Base-by-base conservation (phyloP, 164 flowering plant species). In the Berberis thunbergii region DNA sequence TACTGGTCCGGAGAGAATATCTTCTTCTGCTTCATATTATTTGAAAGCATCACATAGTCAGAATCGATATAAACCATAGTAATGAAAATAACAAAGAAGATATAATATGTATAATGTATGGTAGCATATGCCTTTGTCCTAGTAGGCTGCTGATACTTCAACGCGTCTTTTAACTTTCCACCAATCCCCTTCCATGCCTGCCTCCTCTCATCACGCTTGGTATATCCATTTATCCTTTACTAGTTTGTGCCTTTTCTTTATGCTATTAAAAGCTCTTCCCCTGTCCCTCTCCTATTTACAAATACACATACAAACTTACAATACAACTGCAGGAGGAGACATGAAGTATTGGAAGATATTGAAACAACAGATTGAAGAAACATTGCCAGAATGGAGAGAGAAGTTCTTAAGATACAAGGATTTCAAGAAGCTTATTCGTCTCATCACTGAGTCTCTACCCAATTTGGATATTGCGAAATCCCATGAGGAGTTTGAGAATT, bases 301-400 rank as follows among this genome's bases (percentile, higher is more conserved):
- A 52, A 6, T 52, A 52, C 54, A 52, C 11, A 7, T 52, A 7
- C 54, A 52, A 10, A 4, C 11, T 42, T 10, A 6, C 10, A 13
- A 52, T 10, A 12, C n/a, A 26, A 50, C 3, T 3, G 38, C 4
- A 2, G 5, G 38, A 26, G 41, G 7, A 48, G 49, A 41, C 10
- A 91, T 92, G 98, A 89, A 93, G 71, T 93, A 86, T 62, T 96
- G 97, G 49, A 93, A 93, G 84, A 73, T 84, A 67, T 60, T 93
- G 78, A 86, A 79, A 69, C 83, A 75, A 5, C 94, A 93, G 61
- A 74, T 86, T 7, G 70, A 76, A 46, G 90, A 84, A 62, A 79
- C 91, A 1, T 67, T 88, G 72, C 97, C 97, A 1, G 91, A 73
- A 1, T 93, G 98, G 98, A 70, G 81, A 3, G 90, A 93, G 74